These are phyloP conservation scores for Yamadazyma oceani DNA, from an alignment of 1,139 yeast species.

Conservation along the genomic window DNA sequence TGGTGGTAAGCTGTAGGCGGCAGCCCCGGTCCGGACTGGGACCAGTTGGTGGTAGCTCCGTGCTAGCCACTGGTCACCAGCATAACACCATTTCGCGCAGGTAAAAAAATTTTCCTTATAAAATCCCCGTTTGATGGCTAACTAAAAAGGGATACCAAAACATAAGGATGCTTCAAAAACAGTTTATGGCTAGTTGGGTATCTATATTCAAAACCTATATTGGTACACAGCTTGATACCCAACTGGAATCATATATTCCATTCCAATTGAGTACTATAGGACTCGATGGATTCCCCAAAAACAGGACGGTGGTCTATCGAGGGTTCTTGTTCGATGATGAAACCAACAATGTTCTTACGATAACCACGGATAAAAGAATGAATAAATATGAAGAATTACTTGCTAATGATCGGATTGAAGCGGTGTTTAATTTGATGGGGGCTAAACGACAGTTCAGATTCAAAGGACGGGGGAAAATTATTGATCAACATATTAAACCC, in stretches of 20 bases:
- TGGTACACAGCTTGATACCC: constrained; percentile 38
- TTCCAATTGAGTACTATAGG: constrained; percentile 75
- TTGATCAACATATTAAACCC: constrained; percentile 37
- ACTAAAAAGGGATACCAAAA: no score
- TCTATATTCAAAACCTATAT: constrained; percentile 56
- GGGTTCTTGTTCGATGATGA: constrained; percentile 75
- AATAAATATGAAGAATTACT: constrained; percentile 56
- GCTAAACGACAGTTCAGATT: constrained; percentile 69
- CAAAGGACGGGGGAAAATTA: constrained; percentile 60
- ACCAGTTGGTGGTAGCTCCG: no score
- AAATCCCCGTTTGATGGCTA: no score
- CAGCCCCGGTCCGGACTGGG: no score
- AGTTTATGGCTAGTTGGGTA: constrained; percentile 73
- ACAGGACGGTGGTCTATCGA: constrained; percentile 68
- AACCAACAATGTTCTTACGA: constrained; percentile 64
- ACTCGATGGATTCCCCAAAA: constrained; percentile 54
- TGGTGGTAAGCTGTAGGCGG: no score
- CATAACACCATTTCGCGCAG: constrained; percentile 10
- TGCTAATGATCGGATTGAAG: constrained; percentile 60
- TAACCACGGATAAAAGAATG: constrained; percentile 74
- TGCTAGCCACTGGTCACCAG: constrained; percentile 4
- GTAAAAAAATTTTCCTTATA: constrained; percentile 1
- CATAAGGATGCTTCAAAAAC: constrained; percentile 27
- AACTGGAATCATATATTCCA: constrained; percentile 47
- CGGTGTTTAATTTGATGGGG: constrained; percentile 69